These are phyloP conservation scores for Cydonia oblonga DNA, from an alignment of 331 rosid genomes.

Conservation along the genomic window DNA sequence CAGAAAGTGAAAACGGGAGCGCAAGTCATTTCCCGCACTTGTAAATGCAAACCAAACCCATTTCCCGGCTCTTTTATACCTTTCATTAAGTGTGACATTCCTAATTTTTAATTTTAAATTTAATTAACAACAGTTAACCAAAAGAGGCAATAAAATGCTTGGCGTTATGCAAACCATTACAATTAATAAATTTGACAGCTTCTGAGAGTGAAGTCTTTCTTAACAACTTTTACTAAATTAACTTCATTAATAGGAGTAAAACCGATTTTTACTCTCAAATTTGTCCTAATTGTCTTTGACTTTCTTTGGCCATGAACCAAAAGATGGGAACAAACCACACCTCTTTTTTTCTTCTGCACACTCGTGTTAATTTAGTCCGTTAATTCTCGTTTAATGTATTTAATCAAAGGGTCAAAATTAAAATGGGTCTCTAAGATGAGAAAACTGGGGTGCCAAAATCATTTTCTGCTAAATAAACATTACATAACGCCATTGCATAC, in stretches of 20 bases:
- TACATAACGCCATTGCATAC: constrained; percentile 26
- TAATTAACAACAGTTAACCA: background rate
- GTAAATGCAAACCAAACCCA: background rate
- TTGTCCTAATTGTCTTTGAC: background rate
- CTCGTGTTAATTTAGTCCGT: too few relatives aligned
- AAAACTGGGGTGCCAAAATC: too few relatives aligned
- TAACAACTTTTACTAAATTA: background rate
- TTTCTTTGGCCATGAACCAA: background rate
- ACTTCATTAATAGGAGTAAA: background rate
- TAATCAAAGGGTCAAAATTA: too few relatives aligned
- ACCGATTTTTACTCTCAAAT: background rate
- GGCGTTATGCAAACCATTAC: background rate
- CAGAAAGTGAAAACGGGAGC: too few relatives aligned
- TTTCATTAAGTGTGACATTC: background rate
- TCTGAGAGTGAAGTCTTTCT: background rate
- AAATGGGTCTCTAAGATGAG: too few relatives aligned
- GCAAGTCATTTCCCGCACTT: too few relatives aligned
- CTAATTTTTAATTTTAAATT: background rate
- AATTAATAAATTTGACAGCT: background rate
- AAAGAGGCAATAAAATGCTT: background rate
- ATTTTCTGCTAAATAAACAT: background rate
- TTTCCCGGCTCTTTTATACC: background rate
- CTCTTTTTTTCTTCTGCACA: too few relatives aligned
- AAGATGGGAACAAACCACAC: too few relatives aligned
- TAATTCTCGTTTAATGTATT: too few relatives aligned